phyloP scores from a whole-genome alignment of 495 filamentous ascomycete genomes.

The Sabuloglossum arenarium region DNA sequence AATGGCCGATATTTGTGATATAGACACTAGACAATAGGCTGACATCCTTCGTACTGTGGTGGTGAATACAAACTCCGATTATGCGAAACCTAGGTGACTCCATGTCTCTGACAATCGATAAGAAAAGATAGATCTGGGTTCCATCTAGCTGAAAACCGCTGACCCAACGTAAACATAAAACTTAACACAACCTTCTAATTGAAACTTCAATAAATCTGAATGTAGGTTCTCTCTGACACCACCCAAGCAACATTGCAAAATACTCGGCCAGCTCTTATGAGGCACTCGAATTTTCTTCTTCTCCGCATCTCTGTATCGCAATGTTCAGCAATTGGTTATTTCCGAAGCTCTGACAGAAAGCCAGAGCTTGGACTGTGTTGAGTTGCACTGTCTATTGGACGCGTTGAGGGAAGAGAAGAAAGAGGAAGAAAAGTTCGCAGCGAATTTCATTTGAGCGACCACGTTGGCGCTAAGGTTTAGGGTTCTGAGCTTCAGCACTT shows the following conservation, averaged over 20 bases:
- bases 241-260: slow-evolving; percentile 52
- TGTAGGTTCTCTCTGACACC: slow-evolving; percentile 83
- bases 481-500: not conserved
- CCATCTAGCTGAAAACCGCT: not conserved
- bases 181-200: not conserved
- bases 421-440: slow-evolving; percentile 17
- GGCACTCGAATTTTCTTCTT: slow-evolving; percentile 34
- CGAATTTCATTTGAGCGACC: not conserved
- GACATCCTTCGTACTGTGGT: too few species aligned
- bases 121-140: not conserved
- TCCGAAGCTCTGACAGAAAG: slow-evolving; percentile 45
- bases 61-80: too few species aligned
- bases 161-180: not conserved
- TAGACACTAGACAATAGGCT: too few species aligned
- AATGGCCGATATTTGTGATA: too few species aligned
- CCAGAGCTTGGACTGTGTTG: slow-evolving; percentile 40
- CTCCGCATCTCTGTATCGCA: slow-evolving; percentile 76
- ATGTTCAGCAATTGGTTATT: slow-evolving; percentile 36
- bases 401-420: slow-evolving; percentile 40
- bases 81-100: too few species aligned
- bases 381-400: slow-evolving; percentile 75
- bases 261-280: slow-evolving; percentile 87
- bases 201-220: not conserved
- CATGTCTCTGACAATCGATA: not conserved
- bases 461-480: slow-evolving; percentile 11